phyloP scores from a whole-genome alignment of 2,329 filamentous ascomycete genomes.

The Lasiodiplodia hormozganensis region DNA sequence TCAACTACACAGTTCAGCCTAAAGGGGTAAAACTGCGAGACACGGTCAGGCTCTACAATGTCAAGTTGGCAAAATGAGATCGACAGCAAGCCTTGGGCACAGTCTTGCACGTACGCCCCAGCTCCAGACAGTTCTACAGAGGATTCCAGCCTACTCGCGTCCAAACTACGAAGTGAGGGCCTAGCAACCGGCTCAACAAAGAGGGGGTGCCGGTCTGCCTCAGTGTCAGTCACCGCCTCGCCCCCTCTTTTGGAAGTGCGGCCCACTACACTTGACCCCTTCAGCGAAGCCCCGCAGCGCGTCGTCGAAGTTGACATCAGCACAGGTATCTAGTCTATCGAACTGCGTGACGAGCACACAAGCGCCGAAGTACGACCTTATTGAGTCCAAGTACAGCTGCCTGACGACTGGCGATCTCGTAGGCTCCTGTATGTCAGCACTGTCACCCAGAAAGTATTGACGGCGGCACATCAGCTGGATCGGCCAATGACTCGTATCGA shows the following conservation, averaged over 20 bases:
- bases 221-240: background rate
- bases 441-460: background rate
- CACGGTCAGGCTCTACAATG: background rate
- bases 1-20: background rate
- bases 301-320: background rate
- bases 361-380: conserved; percentile 17
- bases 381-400: background rate
- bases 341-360: background rate
- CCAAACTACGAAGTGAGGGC: background rate
- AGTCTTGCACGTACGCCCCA: background rate
- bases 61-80: background rate
- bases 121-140: background rate
- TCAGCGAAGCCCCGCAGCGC: background rate
- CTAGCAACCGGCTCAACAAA: background rate
- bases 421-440: background rate
- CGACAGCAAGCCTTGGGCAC: background rate
- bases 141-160: background rate
- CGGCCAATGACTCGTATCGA: background rate
- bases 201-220: background rate
- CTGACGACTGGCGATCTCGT: background rate
- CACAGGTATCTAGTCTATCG: background rate
- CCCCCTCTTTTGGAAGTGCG: background rate
- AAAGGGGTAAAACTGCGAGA: background rate
- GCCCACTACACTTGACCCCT: background rate
- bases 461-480: background rate